These are phyloP conservation scores for Talaromyces nanjingensis DNA, from an alignment of 495 filamentous ascomycete species.

Conservation along the genomic window DNA sequence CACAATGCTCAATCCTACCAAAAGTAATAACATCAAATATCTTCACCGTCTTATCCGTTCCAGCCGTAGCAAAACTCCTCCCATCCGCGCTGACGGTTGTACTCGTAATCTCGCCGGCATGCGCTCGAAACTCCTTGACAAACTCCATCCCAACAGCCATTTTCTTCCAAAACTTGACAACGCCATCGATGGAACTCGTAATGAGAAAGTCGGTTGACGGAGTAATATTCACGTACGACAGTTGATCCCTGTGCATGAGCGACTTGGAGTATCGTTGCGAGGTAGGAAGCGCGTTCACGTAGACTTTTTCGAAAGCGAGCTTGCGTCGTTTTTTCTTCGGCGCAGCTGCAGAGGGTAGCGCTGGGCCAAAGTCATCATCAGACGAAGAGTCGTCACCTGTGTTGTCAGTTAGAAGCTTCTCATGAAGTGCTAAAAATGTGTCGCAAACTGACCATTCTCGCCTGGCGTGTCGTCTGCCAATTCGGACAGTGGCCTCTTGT, in stretches of 20 bases:
- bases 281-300: constrained; percentile 80
- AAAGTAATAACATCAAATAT: constrained; percentile 96
- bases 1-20: constrained; percentile 33
- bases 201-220: constrained; percentile 91
- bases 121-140: constrained; percentile 94
- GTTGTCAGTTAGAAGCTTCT: not conserved
- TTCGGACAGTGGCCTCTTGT: constrained; percentile 34
- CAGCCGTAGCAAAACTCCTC: constrained; percentile 86
- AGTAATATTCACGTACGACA: constrained; percentile 78
- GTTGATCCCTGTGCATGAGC: constrained; percentile 95
- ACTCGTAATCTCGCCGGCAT: constrained; percentile 74
- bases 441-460: constrained; percentile 14
- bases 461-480: constrained; percentile 30
- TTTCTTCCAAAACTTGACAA: constrained; percentile 99
- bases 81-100: constrained; percentile 84
- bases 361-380: constrained; percentile 88
- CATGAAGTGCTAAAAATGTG: not conserved
- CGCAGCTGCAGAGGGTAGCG: constrained; percentile 65
- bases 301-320: constrained; percentile 90
- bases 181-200: constrained; percentile 84
- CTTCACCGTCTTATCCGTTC: constrained; percentile 81
- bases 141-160: constrained; percentile 85
- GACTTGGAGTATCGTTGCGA: constrained; percentile 87
- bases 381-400: constrained; percentile 52
- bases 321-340: constrained; percentile 87